phyloP scores from a whole-genome alignment of 2,329 filamentous ascomycete genomes.

The Penicillium palitans region DNA sequence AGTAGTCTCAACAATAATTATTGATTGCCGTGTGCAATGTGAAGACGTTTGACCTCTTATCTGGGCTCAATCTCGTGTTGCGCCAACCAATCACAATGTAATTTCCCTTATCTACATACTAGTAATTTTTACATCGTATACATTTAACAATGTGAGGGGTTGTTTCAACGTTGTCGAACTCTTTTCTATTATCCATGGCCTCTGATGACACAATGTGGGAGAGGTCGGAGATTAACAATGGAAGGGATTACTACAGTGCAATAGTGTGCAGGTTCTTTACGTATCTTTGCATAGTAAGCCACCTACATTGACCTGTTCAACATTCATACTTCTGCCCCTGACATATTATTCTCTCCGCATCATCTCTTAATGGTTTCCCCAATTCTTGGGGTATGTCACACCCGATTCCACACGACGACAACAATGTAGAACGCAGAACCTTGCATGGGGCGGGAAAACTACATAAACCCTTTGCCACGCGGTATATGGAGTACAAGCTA shows the following conservation, averaged over 20 bases:
- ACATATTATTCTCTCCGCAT: neutral
- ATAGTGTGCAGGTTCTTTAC: neutral
- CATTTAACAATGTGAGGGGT: neutral
- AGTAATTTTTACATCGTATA: neutral
- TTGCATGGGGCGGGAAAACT: slow-evolving; percentile 13
- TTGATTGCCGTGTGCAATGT: neutral
- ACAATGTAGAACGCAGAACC: slow-evolving; percentile 2
- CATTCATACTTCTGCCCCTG: neutral
- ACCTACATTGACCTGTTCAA: neutral
- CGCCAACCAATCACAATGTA: slow-evolving; percentile 16
- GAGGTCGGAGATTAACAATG: neutral
- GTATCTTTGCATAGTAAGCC: neutral
- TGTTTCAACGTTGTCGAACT: neutral
- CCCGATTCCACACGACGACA: slow-evolving; percentile 4
- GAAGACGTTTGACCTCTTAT: slow-evolving; percentile 14
- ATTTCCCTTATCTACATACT: slow-evolving; percentile 4
- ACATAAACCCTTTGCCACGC: slow-evolving; percentile 13
- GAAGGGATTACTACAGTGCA: neutral
- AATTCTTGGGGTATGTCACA: slow-evolving; percentile 1
- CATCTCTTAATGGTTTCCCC: neutral
- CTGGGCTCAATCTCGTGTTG: neutral
- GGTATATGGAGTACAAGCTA: neutral
- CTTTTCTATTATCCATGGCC: neutral
- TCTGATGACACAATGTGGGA: slow-evolving; percentile 4
- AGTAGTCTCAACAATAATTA: neutral